phyloP scores from a whole-genome alignment of 768 basidiomycete species.

The Pleurotus ostreatus region DNA sequence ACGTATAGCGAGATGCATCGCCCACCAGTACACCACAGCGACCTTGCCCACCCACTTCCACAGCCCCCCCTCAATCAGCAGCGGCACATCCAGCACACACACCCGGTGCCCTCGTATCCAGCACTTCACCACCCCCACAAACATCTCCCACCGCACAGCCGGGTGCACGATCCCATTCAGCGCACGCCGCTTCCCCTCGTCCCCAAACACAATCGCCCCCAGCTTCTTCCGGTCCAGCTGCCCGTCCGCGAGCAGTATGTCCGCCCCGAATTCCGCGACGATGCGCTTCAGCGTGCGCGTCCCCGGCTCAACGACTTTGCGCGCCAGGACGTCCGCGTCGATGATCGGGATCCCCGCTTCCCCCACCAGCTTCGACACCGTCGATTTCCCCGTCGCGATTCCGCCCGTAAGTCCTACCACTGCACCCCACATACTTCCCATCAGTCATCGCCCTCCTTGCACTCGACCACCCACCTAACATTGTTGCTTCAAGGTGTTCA shows the following conservation, averaged over 20 bases:
- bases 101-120: constrained; percentile 80
- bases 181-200: constrained; percentile 62
- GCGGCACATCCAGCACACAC: constrained; percentile 86
- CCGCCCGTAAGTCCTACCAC: constrained; percentile 96
- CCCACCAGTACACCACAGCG: constrained; percentile 94
- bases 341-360: constrained; percentile 73
- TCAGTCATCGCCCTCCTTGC: too few species aligned
- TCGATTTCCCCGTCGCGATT: constrained; percentile 95
- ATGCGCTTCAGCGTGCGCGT: constrained; percentile 70
- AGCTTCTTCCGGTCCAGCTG: constrained; percentile 79
- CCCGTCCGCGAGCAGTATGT: constrained; percentile 65
- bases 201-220: constrained; percentile 81
- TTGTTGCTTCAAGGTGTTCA: too few species aligned
- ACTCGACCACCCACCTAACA: too few species aligned
- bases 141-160: constrained; percentile 77
- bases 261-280: constrained; percentile 63
- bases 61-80: constrained; percentile 85
- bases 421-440: constrained; percentile 20
- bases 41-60: constrained; percentile 82
- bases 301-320: constrained; percentile 81
- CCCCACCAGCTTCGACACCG: constrained; percentile 74
- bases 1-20: too few species aligned
- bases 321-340: constrained; percentile 89
- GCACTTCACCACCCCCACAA: constrained; percentile 55
- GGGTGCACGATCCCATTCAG: constrained; percentile 91